phyloP scores from a whole-genome alignment of 2,329 filamentous ascomycete genomes.

The Pseudocercospora crystallina region DNA sequence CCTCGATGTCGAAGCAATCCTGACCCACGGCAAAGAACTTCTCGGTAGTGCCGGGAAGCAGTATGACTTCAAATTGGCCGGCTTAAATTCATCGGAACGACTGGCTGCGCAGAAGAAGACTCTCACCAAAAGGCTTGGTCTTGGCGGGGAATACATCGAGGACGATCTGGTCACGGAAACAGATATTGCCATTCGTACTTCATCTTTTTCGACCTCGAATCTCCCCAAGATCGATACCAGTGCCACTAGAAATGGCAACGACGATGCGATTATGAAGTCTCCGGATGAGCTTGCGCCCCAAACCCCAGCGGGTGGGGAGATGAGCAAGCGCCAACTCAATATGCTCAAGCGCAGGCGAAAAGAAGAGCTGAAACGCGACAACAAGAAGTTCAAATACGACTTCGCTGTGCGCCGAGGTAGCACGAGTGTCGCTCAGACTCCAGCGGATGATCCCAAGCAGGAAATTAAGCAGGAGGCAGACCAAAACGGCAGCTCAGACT shows the following conservation, averaged over 20 bases:
- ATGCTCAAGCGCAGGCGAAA: conserved; percentile 93
- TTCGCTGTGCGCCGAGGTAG: conserved; percentile 65
- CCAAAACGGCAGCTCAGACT: conserved; percentile 64
- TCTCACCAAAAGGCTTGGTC: conserved; percentile 74
- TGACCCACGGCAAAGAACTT: conserved; percentile 80
- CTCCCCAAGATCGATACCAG: conserved; percentile 54
- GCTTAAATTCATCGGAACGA: conserved; percentile 76
- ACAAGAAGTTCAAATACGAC: conserved; percentile 78
- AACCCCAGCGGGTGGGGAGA: conserved; percentile 42
- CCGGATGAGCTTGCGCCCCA: conserved; percentile 32
- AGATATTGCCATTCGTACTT: conserved; percentile 55
- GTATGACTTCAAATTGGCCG: conserved; percentile 79
- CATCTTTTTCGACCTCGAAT: conserved; percentile 32
- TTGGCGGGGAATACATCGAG: conserved; percentile 80
- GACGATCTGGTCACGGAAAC: conserved; percentile 73
- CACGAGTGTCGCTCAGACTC: conserved; percentile 59
- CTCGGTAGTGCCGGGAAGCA: conserved; percentile 77
- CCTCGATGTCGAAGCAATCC: conserved; percentile 74
- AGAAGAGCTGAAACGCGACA: conserved; percentile 81
- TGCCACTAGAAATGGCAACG: conserved; percentile 42
- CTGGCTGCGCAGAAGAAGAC: conserved; percentile 89
- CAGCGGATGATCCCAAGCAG: conserved; percentile 57
- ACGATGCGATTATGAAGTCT: conserved; percentile 30
- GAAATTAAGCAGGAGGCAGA: conserved; percentile 54
- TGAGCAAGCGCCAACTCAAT: conserved; percentile 93